A percentile compares a stretch with the other conserved stretches of the same genome.
Conservation (phyloP, 495 filamentous ascomycete genomes). For the Rusavskia elegans region DNA sequence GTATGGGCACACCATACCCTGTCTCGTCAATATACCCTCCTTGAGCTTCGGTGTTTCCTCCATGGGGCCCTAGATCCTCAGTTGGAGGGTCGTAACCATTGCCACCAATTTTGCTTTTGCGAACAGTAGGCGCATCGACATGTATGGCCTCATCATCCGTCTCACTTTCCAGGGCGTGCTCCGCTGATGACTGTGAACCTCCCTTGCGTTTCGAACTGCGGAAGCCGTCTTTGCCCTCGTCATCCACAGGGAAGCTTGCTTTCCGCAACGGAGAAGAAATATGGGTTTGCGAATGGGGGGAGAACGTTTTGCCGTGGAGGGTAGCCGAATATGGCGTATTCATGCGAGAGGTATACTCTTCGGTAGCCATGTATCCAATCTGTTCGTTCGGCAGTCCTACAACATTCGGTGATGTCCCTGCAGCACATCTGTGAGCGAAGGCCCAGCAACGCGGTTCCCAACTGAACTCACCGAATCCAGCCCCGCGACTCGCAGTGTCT, state of each 20-base stretch:
- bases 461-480: conserved; percentile 42
- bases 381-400: conserved; percentile 60
- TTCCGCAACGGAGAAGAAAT: conserved; percentile 44
- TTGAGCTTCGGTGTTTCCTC: conserved; percentile 30
- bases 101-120: conserved; percentile 45
- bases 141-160: conserved; percentile 50
- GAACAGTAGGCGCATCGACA: conserved; percentile 53
- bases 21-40: conserved; percentile 35
- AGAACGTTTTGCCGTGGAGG: conserved; percentile 16
- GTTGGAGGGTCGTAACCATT: conserved; percentile 30
- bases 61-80: conserved; percentile 26
- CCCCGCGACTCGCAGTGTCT: conserved; percentile 47
- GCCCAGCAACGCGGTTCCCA: not conserved
- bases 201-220: conserved; percentile 6
- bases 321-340: conserved; percentile 40
- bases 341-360: conserved; percentile 60
- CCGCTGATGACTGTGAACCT: conserved; percentile 12
- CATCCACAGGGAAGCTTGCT: conserved; percentile 30
- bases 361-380: conserved; percentile 63
- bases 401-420: conserved; percentile 33
- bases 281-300: conserved; percentile 28
- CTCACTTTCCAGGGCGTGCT: conserved; percentile 26
- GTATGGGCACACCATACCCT: conserved; percentile 54
- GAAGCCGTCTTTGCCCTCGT: conserved; percentile 13
- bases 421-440: not conserved